Conservation (phyloP, 345 rosid genomes). For the Salix koriyanagi region DNA sequence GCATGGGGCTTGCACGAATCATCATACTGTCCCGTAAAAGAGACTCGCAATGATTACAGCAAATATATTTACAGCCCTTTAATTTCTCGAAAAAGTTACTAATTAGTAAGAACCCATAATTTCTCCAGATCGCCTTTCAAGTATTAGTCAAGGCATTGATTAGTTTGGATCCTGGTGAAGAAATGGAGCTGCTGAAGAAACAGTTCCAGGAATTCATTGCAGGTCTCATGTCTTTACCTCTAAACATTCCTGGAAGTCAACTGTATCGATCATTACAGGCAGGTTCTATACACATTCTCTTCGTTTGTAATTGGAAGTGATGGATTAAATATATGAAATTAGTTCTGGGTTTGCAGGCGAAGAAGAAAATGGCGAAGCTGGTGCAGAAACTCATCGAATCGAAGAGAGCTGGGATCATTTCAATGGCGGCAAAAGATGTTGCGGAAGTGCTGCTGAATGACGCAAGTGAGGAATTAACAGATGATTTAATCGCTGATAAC, state of each 20-base stretch:
- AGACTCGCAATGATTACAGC: conserved; percentile 22
- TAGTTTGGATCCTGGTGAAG: conserved; percentile 76
- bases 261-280: conserved; percentile 84
- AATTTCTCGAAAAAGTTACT: conserved; percentile 15
- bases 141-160: conserved; percentile 86
- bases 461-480: conserved; percentile 48
- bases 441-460: conserved; percentile 70
- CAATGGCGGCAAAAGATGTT: conserved; percentile 50
- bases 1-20: conserved; percentile 37
- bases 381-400: conserved; percentile 53
- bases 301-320: not conserved
- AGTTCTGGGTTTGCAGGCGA: conserved; percentile 45
- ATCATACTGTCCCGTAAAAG: conserved; percentile 40
- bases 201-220: conserved; percentile 74
- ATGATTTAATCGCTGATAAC: conserved; percentile 75
- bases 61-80: not conserved
- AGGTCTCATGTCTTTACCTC: conserved; percentile 90
- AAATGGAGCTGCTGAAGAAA: conserved; percentile 62
- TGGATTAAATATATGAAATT: not conserved
- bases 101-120: not conserved
- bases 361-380: conserved; percentile 76
- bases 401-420: conserved; percentile 29
- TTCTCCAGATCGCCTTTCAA: conserved; percentile 75
- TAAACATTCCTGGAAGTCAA: conserved; percentile 83
- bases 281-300: conserved; percentile 9